phyloP scores from a whole-genome alignment of 2,329 filamentous ascomycete genomes.

The Colletotrichum shisoi region DNA sequence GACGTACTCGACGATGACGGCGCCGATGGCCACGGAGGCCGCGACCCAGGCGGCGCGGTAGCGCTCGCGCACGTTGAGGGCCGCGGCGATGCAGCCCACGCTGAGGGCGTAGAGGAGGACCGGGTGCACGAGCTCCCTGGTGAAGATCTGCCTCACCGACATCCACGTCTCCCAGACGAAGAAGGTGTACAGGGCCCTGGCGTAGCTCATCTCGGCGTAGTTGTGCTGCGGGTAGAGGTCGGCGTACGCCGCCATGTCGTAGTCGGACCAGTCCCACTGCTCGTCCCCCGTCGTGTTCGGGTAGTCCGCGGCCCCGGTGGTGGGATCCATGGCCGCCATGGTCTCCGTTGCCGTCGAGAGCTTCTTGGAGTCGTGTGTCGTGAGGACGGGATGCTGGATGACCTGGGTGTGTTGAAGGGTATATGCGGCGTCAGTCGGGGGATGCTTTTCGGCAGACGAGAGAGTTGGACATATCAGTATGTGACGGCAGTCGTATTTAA shows the following conservation, averaged over 20 bases:
- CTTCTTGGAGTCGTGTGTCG: not conserved
- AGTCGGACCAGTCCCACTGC: not conserved
- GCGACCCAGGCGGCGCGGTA: not conserved
- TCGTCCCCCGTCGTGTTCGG: not conserved
- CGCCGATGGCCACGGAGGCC: not conserved
- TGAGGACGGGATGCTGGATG: too few species aligned
- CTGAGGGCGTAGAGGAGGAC: slow-evolving; percentile 10
- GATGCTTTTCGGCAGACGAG: too few species aligned
- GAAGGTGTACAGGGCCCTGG: not conserved
- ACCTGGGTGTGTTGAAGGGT: too few species aligned
- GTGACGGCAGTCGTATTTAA: too few species aligned
- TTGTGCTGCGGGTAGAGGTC: not conserved
- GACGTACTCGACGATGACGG: not conserved
- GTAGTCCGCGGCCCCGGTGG: not conserved
- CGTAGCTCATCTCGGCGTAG: not conserved
- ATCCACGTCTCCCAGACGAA: slow-evolving; percentile 1
- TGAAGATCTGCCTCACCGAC: not conserved
- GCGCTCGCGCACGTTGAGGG: slow-evolving; percentile 4
- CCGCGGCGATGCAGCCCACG: slow-evolving; percentile 22
- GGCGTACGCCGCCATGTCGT: not conserved
- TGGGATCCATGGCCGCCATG: not conserved
- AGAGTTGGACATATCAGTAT: too few species aligned
- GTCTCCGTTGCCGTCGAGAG: not conserved
- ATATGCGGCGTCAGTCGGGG: too few species aligned
- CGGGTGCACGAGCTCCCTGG: slow-evolving; percentile 1